phyloP scores from a whole-genome alignment of 805 yeast species.

The Wickerhamia fluorescens region DNA sequence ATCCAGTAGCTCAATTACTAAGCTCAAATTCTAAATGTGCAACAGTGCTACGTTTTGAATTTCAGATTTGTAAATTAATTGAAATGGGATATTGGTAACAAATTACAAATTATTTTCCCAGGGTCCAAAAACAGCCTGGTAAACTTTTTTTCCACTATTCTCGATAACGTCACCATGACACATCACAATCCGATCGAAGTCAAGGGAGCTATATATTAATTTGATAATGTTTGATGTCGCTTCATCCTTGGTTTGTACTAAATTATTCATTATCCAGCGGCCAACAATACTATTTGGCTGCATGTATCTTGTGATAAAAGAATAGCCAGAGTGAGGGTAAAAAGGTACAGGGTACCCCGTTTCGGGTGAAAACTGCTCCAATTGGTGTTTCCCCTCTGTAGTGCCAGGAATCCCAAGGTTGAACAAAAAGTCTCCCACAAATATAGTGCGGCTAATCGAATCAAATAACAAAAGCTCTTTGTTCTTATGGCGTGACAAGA shows the following conservation, averaged over 20 bases:
- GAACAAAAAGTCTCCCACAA: constrained; percentile 57
- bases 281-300: constrained; percentile 38
- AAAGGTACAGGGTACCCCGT: constrained; percentile 38
- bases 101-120: no score
- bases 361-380: constrained; percentile 38
- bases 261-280: constrained; percentile 15
- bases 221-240: no score
- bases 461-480: constrained; percentile 51
- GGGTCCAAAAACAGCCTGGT: constrained; percentile 12
- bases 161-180: constrained; percentile 58
- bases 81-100: no score
- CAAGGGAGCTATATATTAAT: no score
- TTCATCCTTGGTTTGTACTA: neutral
- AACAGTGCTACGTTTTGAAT: no score
- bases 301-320: constrained; percentile 31
- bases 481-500: constrained; percentile 48
- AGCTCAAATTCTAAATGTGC: no score
- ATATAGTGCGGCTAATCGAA: constrained; percentile 38
- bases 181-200: constrained; percentile 43
- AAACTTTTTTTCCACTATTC: constrained; percentile 20
- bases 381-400: constrained; percentile 8
- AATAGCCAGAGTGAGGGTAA: constrained; percentile 40
- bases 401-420: constrained; percentile 47
- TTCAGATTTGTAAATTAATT: no score
- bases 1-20: no score